Evolutionary conservation across 768 basidiomycete species (phyloP), one percentile per base, ranked within the genome.

Genomic region (Mycena crocata): DNA sequence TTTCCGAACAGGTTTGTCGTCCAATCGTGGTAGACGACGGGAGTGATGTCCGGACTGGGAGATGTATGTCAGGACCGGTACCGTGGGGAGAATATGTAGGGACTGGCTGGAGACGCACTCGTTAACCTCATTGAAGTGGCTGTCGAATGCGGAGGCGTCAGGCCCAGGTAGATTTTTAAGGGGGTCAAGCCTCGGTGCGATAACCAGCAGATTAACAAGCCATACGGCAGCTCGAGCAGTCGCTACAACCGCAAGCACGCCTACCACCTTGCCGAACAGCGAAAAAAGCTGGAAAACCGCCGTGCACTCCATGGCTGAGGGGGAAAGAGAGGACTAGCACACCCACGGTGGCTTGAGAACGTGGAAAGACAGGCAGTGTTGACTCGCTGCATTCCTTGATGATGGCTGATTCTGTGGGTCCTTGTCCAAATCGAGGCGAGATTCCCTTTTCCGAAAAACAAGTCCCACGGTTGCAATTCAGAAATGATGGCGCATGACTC

Each of bases 151-250:
- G 15, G 79, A 64, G 9, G 77, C 86, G 30, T 80, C 75, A 10
- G 85, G 86, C 0, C 87, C 87, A 39, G 85, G 85, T 15, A 89
- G 72, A 35, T 80, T 76, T 55, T 77, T 72, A 49, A 89, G 75
- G 21, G 86, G 86, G 73, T 88, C 87, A 42, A 76, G 80, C 5
- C 78, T 72, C 17, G 87, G 86, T n/a, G 78, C 71, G 23, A 87
- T 54, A 40, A 84, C 37, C 23, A 87, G 62, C 73, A 84, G 72
- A 64, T 86, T 80, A 50, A 85, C 50, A 58, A 86, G 71, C 81
- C 83, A 85, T 21, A 78, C 35, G 15, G 79, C 28, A 35, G 75
- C 80, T 69, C 81, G 78, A 21, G 79, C 75, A 45, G 84, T 24
- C 42, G 82, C 67, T 55, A 82, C 70, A 48, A 74, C 67, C 42